Conservation (phyloP, 768 basidiomycete genomes). For the Mycena leptocephala region DNA sequence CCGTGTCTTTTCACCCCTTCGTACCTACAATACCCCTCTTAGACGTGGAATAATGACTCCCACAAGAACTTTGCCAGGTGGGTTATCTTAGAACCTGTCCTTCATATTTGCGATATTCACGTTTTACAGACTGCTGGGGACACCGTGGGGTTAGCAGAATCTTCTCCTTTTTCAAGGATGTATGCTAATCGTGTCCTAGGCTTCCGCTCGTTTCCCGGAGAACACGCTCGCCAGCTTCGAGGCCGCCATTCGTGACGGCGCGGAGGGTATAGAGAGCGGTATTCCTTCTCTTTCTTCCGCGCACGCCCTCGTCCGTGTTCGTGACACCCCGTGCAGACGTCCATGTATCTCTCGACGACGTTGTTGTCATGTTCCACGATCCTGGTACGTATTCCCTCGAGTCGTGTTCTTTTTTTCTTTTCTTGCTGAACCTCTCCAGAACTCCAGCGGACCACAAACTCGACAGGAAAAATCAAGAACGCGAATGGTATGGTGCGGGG, state of each 20-base stretch:
- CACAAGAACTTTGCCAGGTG: constrained; percentile 25
- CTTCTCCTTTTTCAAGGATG: too few species aligned
- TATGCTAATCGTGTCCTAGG: constrained; percentile 61
- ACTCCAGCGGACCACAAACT: constrained; percentile 88
- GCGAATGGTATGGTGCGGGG: constrained; percentile 81
- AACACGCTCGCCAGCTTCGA: constrained; percentile 97
- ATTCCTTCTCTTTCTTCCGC: constrained; percentile 60
- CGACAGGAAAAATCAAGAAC: constrained; percentile 82
- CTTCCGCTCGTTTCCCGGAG: constrained; percentile 90
- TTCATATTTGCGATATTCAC: neutral
- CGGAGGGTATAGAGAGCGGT: constrained; percentile 98
- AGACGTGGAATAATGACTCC: constrained; percentile 21
- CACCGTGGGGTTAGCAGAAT: constrained; percentile 62
- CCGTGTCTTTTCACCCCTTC: neutral
- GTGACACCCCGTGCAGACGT: constrained; percentile 87
- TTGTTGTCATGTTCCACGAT: constrained; percentile 97
- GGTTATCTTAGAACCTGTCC: neutral
- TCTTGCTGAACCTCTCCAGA: constrained; percentile 53
- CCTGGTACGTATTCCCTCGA: constrained; percentile 66
- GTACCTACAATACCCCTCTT: neutral
- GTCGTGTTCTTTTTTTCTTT: constrained; percentile 33
- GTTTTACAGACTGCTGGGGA: constrained; percentile 76
- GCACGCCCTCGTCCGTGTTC: constrained; percentile 51
- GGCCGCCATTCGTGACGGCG: constrained; percentile 94
- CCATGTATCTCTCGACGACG: constrained; percentile 90